Conservation (phyloP, 2,329 filamentous ascomycete genomes). For the Arachnopeziza araneosa region DNA sequence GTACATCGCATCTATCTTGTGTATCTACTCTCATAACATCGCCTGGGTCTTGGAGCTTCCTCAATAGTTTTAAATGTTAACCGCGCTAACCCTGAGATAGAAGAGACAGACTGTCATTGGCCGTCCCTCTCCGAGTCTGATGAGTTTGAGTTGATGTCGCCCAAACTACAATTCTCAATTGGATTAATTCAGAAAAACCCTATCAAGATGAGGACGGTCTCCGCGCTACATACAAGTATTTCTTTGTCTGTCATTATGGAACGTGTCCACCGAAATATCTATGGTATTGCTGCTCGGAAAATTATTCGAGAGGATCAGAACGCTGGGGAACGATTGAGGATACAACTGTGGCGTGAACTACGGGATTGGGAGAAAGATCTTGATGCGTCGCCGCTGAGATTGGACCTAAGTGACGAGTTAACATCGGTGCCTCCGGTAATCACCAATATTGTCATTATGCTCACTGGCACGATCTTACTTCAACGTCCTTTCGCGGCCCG, state of each 20-base stretch:
- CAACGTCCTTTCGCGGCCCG: constrained; percentile 28
- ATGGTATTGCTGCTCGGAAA: constrained; percentile 24
- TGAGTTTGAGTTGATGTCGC: constrained; percentile 28
- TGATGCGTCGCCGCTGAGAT: constrained; percentile 21
- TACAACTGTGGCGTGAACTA: constrained; percentile 20
- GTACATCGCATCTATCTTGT: too few species aligned
- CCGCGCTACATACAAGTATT: constrained; percentile 26
- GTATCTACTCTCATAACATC: too few species aligned
- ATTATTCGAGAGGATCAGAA: constrained; percentile 22
- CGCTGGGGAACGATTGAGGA: constrained; percentile 21
- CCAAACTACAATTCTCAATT: not conserved
- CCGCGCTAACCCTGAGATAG: too few species aligned
- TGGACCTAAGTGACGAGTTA: constrained; percentile 23
- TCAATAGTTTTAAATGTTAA: too few species aligned
- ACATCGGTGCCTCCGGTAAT: constrained; percentile 24
- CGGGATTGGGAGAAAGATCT: constrained; percentile 24
- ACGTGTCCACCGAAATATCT: constrained; percentile 22
- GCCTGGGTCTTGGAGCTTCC: too few species aligned
- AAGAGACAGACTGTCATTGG: constrained; percentile 26
- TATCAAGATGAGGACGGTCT: constrained; percentile 26
- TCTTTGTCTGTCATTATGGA: constrained; percentile 22
- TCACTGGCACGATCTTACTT: constrained; percentile 24
- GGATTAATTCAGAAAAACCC: not conserved
- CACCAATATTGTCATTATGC: constrained; percentile 28
- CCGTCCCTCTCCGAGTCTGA: constrained; percentile 27